A percentile compares a stretch with the other conserved stretches of the same genome.
These are phyloP conservation scores for Nicotiana tomentosiformis DNA, from an alignment of 257 asterid genomes.

Conservation along the genomic window DNA sequence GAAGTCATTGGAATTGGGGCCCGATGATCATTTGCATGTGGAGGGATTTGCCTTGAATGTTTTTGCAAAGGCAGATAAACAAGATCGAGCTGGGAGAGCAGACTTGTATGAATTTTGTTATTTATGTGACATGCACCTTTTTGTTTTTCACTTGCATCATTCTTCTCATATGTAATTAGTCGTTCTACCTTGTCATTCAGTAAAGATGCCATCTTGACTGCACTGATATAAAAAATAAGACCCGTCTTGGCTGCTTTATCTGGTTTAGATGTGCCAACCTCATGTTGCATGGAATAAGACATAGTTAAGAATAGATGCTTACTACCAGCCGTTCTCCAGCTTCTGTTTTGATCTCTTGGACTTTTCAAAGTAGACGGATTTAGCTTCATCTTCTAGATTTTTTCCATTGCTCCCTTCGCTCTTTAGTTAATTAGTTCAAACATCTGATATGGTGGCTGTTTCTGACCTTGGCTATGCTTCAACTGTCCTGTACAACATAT, in stretches of 20 bases:
- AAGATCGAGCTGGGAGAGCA: slow-evolving; percentile 86
- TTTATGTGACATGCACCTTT: too few species aligned
- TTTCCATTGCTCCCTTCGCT: neutral
- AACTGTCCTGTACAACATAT: neutral
- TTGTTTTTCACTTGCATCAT: neutral
- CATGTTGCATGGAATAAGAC: neutral
- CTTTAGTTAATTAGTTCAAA: neutral
- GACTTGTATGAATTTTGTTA: slow-evolving; percentile 52
- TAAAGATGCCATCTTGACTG: neutral
- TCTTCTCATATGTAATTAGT: neutral
- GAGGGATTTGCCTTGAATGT: slow-evolving; percentile 92
- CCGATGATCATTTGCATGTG: slow-evolving; percentile 75
- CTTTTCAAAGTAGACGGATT: neutral
- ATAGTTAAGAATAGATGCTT: neutral
- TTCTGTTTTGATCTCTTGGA: neutral
- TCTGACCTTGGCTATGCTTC: neutral
- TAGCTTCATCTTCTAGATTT: neutral
- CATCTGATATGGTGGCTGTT: neutral
- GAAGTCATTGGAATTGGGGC: slow-evolving; percentile 72
- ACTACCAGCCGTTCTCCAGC: neutral
- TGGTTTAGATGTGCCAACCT: neutral
- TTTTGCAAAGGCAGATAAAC: slow-evolving; percentile 91
- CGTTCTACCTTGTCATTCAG: neutral
- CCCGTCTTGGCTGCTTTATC: neutral
- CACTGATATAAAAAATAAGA: neutral